phyloP scores from a whole-genome alignment of 2,329 filamentous ascomycete species.

The Bipolaris sorokiniana region DNA sequence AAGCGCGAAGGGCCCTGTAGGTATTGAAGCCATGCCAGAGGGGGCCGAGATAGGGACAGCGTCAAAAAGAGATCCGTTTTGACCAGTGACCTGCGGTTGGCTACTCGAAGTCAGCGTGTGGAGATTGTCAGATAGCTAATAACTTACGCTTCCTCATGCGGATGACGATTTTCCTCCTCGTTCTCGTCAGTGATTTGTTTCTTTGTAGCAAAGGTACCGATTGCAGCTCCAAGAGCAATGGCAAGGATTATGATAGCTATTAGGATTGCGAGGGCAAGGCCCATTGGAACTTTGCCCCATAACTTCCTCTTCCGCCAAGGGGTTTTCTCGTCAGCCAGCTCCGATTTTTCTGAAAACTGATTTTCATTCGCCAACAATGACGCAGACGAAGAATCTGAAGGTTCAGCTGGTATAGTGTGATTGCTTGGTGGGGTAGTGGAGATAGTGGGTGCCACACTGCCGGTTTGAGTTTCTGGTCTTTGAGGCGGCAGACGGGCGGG shows the following conservation, averaged over 20 bases:
- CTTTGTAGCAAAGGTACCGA: conserved; percentile 60
- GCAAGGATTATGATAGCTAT: conserved; percentile 55
- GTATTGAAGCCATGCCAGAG: conserved; percentile 52
- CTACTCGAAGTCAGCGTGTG: conserved; percentile 31
- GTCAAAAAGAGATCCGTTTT: conserved; percentile 56
- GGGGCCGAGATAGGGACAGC: conserved; percentile 59
- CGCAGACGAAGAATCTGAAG: conserved; percentile 38
- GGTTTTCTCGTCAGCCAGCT: conserved; percentile 26
- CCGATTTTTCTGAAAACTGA: conserved; percentile 38
- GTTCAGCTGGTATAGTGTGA: conserved; percentile 30
- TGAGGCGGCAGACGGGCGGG: conserved; percentile 40
- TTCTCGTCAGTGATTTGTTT: conserved; percentile 29
- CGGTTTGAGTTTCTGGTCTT: conserved; percentile 42
- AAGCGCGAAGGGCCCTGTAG: conserved; percentile 58
- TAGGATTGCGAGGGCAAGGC: conserved; percentile 55
- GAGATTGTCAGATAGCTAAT: not conserved
- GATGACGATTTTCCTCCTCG: conserved; percentile 19
- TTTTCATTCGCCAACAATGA: conserved; percentile 35
- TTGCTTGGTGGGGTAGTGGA: conserved; percentile 18
- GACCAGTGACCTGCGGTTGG: conserved; percentile 54
- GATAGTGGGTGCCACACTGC: conserved; percentile 26
- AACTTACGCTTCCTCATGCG: conserved; percentile 42
- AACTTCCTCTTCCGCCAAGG: conserved; percentile 52
- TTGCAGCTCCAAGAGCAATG: conserved; percentile 59
- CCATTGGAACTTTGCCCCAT: conserved; percentile 59